These are phyloP conservation scores for Leptographium wingfieldii DNA, from an alignment of 2,329 filamentous ascomycete species.

Conservation along the genomic window DNA sequence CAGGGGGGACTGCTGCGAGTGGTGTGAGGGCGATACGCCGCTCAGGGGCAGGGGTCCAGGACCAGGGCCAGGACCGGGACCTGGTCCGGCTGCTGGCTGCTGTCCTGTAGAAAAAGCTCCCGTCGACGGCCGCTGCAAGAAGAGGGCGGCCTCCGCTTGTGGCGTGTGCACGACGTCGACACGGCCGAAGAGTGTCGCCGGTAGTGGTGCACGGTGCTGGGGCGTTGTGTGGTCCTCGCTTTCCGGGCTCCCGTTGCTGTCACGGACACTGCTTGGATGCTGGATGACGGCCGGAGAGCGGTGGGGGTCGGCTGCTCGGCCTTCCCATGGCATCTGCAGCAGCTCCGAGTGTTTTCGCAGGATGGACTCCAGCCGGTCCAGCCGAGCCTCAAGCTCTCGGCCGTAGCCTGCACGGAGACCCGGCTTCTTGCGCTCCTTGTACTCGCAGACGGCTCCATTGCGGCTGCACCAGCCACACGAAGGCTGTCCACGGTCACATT, in stretches of 20 bases:
- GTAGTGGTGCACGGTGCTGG: conserved; percentile 25
- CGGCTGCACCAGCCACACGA: conserved; percentile 56
- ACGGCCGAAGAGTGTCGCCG: conserved; percentile 31
- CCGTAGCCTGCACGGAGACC: conserved; percentile 56
- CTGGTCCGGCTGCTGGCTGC: neutral
- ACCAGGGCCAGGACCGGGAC: neutral
- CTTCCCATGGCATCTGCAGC: conserved; percentile 41
- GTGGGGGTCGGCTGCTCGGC: conserved; percentile 18
- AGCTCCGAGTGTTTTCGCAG: conserved; percentile 54
- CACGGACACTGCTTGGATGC: conserved; percentile 29
- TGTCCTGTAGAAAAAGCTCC: conserved; percentile 2
- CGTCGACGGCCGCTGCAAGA: conserved; percentile 45
- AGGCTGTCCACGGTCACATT: conserved; percentile 65
- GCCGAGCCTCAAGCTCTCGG: conserved; percentile 58
- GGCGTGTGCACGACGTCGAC: conserved; percentile 36
- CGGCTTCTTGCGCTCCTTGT: conserved; percentile 57
- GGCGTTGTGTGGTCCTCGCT: conserved; percentile 43
- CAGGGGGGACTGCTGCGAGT: conserved; percentile 19
- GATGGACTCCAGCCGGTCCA: conserved; percentile 57
- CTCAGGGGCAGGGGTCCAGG: conserved; percentile 13
- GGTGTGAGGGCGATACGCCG: conserved; percentile 26
- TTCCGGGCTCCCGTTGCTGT: conserved; percentile 36
- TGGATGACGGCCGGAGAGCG: conserved; percentile 1
- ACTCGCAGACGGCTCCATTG: conserved; percentile 51
- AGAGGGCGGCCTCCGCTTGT: conserved; percentile 46